Base-by-base conservation (phyloP, 2,329 filamentous ascomycete species). In the Xylariomycetidae sp. region DNA sequence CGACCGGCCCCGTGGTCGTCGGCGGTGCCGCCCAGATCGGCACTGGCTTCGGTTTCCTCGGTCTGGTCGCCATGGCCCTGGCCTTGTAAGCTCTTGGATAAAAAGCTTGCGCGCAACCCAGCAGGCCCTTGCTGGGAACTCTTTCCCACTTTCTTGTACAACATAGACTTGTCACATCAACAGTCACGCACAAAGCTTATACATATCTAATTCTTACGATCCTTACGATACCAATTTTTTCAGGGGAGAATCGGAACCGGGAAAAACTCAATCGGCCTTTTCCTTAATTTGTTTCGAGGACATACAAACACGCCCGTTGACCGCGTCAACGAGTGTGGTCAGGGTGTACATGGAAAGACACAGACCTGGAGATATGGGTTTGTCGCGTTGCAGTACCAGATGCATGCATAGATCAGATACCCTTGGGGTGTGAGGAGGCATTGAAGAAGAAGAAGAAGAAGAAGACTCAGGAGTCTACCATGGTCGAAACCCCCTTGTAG, bases 201-300 rank as follows among this genome's bases (percentile, higher is more conserved):
- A 16, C 17, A 26, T 41, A 45, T 47, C 50, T 70, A 59, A 63
- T 73, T 72, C 41, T 44, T 44, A 74, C 70, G 69, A 72, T 74
- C 70, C 67, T 73, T 72, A 70, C 62, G 65, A 70, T 61, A 56
- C 49, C 54, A 40, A 32, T 37, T 56, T 52, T 48, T 55, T 56
- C 51, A 46, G 48, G 42, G 18, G 15, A 10, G n/a, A n/a, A n/a
- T n/a, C n/a, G n/a, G n/a, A n/a, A 30, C 28, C 28, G 18, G 16
- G 13, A 30, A 30, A 30, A 10, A 39, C 7, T 29, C n/a, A n/a
- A n/a, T n/a, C n/a, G n/a, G n/a, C n/a, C n/a, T n/a, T 43, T 41
- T 45, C 44, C 37, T 44, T 49, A 48, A 46, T 38, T 42, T 44
- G 36, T 40, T 35, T 31, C 34, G 34, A 28, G 26, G 29, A 29